These are phyloP conservation scores for Geranomyces variabilis DNA, from an alignment of 192 early-diverging fungal species.

Conservation along the genomic window DNA sequence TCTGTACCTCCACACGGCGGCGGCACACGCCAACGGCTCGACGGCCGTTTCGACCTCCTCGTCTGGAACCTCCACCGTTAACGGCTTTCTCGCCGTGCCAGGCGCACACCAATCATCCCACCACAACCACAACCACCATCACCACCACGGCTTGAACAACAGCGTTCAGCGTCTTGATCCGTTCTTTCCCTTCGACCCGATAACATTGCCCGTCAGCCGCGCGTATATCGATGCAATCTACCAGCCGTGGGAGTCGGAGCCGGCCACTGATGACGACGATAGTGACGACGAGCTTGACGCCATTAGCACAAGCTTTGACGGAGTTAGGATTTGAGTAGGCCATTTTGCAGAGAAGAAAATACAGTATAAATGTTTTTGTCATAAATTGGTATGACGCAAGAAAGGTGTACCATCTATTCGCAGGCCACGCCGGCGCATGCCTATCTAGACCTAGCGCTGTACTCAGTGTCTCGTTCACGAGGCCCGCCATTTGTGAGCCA, in stretches of 20 bases:
- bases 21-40: slow-evolving; percentile 25
- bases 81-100: not conserved
- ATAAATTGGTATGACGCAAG: no score
- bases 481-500: slow-evolving; percentile 15
- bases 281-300: slow-evolving; percentile 26
- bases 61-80: slow-evolving; percentile 1
- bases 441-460: no score
- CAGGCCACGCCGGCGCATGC: no score
- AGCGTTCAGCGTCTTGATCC: slow-evolving; percentile 58
- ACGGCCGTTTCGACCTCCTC: not conserved
- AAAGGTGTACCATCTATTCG: no score
- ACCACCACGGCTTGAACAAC: not conserved
- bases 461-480: no score
- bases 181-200: slow-evolving; percentile 96
- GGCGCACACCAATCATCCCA: not conserved
- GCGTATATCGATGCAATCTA: slow-evolving; percentile 73
- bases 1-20: slow-evolving; percentile 63
- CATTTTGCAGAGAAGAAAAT: no score
- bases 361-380: no score
- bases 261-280: slow-evolving; percentile 51
- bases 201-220: slow-evolving; percentile 72
- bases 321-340: not conserved
- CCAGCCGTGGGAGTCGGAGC: slow-evolving; percentile 74
- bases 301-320: slow-evolving; percentile 16
- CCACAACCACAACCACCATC: not conserved